Evolutionary conservation across 2,329 filamentous ascomycete species (phyloP), one percentile per base, ranked within the genome.

Genomic region (Achaetomium macrosporum): DNA sequence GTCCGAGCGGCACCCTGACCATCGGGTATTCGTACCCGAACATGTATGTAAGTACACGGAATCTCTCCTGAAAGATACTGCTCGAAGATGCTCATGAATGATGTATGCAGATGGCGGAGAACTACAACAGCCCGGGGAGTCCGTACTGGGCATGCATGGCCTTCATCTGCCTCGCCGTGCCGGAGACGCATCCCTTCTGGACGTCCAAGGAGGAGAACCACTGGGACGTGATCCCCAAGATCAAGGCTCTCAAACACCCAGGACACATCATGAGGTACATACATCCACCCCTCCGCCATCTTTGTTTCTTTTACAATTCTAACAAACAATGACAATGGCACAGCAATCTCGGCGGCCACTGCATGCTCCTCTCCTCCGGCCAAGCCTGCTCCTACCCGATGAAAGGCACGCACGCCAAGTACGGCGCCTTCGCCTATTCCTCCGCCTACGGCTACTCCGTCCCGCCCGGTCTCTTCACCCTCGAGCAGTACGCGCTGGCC

Each of bases 321-420:
- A n/a, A n/a, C n/a, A 40, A 13, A 40, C 1, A 16, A 36, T 54
- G 41, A 54, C 42, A 57, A 12, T 5, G 36, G 51, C 48, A 41
- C 37, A 78, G 84, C 60, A 80, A 82, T 57, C 77, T 82, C 16
- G 86, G 84, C n/a, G 84, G 83, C 0, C 87, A 91, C 66, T 84
- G 83, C 42, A 87, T 90, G 75, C 75, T 91, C 20, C 76, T 91
- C 8, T 85, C 82, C 4, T 87, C 84, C 0, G 87, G 88, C 1
- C 87, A 92, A 66, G 84, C 84, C n/a, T 91, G 87, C 68, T 84
- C 87, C 66, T 91, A 91, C 65, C 84, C 87, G 0, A 84, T 91
- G 74, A 88, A 88, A 68, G 87, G 85, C 50, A 88, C 87, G 0
- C 87, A 91, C 66, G 85, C 87, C 56, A 91, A 91, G 64, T 91